These are phyloP conservation scores for Puccinia coronata DNA, from an alignment of 1,284 basidiomycete genomes.

Conservation along the genomic window DNA sequence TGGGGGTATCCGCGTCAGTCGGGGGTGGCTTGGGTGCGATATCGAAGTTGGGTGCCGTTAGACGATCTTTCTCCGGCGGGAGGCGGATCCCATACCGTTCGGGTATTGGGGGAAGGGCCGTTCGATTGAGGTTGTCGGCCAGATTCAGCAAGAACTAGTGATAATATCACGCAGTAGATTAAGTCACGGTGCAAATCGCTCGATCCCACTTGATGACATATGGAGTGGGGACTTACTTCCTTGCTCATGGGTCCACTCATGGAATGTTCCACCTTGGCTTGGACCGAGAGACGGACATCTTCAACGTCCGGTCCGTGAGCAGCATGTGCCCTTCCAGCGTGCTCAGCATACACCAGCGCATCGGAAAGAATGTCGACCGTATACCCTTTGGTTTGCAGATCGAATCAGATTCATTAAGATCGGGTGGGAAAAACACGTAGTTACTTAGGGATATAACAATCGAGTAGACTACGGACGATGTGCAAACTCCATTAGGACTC, in stretches of 20 bases:
- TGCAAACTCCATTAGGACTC: constrained; percentile 93
- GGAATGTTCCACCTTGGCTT: constrained; percentile 89
- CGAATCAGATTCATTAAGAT: constrained; percentile 24
- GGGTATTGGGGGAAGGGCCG: constrained; percentile 85
- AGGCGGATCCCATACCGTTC: constrained; percentile 92
- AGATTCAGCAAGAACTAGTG: constrained; percentile 80
- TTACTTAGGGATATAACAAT: too few species aligned
- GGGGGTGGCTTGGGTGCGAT: constrained; percentile 83
- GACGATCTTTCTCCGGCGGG: constrained; percentile 76
- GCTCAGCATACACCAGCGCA: constrained; percentile 88
- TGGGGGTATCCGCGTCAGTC: constrained; percentile 65
- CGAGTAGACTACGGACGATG: constrained; percentile 65
- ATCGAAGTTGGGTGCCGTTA: constrained; percentile 89
- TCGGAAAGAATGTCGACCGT: constrained; percentile 86
- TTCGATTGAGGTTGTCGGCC: constrained; percentile 84
- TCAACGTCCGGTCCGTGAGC: constrained; percentile 71
- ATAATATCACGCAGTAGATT: neutral
- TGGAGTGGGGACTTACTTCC: constrained; percentile 75
- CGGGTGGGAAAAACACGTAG: constrained; percentile 2
- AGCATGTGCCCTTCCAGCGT: constrained; percentile 76
- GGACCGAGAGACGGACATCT: constrained; percentile 86
- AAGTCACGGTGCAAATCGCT: neutral
- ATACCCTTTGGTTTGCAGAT: constrained; percentile 64
- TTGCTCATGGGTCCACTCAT: constrained; percentile 90
- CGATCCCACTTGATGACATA: constrained; percentile 21